Base-by-base conservation (phyloP, 257 asterid genomes). In the Ilex asprella region DNA sequence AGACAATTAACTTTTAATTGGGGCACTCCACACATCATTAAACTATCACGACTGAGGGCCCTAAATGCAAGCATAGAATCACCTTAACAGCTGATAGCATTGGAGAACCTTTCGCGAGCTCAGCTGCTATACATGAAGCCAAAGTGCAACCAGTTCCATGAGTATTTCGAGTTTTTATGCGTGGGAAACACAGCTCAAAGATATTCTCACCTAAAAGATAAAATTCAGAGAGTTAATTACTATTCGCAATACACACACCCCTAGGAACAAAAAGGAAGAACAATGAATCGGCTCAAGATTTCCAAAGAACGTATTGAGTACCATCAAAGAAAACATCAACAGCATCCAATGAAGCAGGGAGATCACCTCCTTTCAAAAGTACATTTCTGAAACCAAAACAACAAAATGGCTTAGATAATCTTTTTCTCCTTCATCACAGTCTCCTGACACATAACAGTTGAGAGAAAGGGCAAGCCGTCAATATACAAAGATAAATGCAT, bases 121-220 rank as follows among this genome's bases (percentile, higher is more conserved):
- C 99, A 49, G 99, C 97, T 52, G 99, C 99, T 70, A 92, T 84
- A 50, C 81, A 64, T 50, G 99, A 84, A 31, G 99, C 97, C 82
- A 92, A 73, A 32, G 93, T 92, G 69, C 99, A 92, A 65, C 99
- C 99, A 75, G 99, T 92, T 80, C 97, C 99, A 79, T 92, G 99
- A 46, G 95, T 80, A 70, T 92, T 92, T 21, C 63, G 53, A 61
- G 97, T 84, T 59, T 67, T 67, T 68, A 92, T 74, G 71, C 97
- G 89, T 59, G 87, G 21, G 13, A 94, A 78, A 21, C 81, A 84
- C 55, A 89, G 85, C 77, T 89, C 99, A 55, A 73, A 72, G 70
- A 85, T 89, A 46, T 86, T 83, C 70, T 80, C 78, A 39, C 99
- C 99, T 89, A 69, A 64, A 75, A 65, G 16, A 73, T 62, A 49